phyloP scores from a whole-genome alignment of 345 rosid genomes.

The Corchorus capsularis region DNA sequence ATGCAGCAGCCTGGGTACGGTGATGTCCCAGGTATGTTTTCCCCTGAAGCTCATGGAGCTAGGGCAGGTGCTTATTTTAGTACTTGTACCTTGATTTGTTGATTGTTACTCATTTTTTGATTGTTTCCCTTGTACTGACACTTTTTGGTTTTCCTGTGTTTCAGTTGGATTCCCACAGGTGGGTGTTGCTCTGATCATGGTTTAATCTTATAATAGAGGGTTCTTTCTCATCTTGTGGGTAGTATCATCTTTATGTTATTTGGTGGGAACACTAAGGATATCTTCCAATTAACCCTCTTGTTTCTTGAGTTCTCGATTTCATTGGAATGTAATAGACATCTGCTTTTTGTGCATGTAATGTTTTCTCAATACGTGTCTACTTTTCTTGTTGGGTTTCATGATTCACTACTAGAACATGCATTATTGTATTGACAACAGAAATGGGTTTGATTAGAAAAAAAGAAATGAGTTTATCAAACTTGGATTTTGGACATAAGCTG shows the following conservation, averaged over 20 bases:
- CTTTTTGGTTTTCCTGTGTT: conserved; percentile 27
- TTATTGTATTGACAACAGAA: not conserved
- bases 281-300: conserved; percentile 15
- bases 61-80: conserved; percentile 37
- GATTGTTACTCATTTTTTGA: conserved; percentile 21
- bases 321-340: not conserved
- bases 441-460: not conserved
- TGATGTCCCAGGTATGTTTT: conserved; percentile 72
- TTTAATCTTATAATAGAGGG: conserved; percentile 23
- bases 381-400: not conserved
- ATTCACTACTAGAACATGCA: not conserved
- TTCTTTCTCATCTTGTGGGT: conserved; percentile 33
- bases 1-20: conserved; percentile 76
- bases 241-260: conserved; percentile 18
- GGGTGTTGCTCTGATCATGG: conserved; percentile 40
- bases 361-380: not conserved
- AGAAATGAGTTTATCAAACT: not conserved
- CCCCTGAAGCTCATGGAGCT: conserved; percentile 40
- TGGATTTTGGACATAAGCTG: conserved; percentile 3
- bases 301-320: not conserved
- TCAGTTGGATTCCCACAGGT: conserved; percentile 97
- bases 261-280: conserved; percentile 18
- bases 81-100: conserved; percentile 16
- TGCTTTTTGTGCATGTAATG: not conserved
- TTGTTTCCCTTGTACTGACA: conserved; percentile 14